Base-by-base conservation (phyloP, 2,329 filamentous ascomycete genomes). In the Periconia sp. region DNA sequence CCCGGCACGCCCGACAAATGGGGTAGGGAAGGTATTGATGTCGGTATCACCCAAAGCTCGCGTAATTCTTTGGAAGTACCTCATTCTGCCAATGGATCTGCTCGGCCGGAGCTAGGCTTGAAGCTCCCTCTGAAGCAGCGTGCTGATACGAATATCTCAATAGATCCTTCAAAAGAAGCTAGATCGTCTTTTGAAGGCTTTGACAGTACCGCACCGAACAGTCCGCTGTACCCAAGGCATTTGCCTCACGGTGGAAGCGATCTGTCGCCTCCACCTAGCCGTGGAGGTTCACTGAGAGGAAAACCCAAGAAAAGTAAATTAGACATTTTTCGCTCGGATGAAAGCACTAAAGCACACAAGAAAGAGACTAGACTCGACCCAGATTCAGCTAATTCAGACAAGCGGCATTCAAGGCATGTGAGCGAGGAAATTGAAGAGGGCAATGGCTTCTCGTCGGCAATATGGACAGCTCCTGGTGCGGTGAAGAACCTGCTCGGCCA, bases 1-100 rank as follows among this genome's bases (percentile, higher is more conserved):
- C 72, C 73, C 25, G 74, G 76, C 46, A 71, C 69, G 1, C 66
- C 68, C 6, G 59, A 72, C 42, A 71, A 71, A 35, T 72, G 69
- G 66, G 70, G 69, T 15, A 52, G 52, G 9, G 48, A 55, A 11
- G 47, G 54, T 32, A 38, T 40, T 3, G 52, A 68, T 56, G 25
- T 51, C n/a, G 34, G 46, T 4, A 54, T 55, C 15, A 42, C 40
- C 11, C 50, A 40, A 16, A 26, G 41, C 18, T 39, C 47, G 4
- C 54, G 63, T 51, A 52, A 48, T 23, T 68, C 63, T 19, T 37
- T 61, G 6, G 64, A 65, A 9, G 53, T 57, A 8, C 53, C 56
- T 4, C 50, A 41, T 5, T 29, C 50, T 9, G 36, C 43, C 6
- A 65, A 60, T 36, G 57, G 56, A 16, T 57, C 56, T 25, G 28